Evolutionary conservation across 768 basidiomycete species (phyloP).

Genomic region (Naganishia vaughanmartiniae): DNA sequence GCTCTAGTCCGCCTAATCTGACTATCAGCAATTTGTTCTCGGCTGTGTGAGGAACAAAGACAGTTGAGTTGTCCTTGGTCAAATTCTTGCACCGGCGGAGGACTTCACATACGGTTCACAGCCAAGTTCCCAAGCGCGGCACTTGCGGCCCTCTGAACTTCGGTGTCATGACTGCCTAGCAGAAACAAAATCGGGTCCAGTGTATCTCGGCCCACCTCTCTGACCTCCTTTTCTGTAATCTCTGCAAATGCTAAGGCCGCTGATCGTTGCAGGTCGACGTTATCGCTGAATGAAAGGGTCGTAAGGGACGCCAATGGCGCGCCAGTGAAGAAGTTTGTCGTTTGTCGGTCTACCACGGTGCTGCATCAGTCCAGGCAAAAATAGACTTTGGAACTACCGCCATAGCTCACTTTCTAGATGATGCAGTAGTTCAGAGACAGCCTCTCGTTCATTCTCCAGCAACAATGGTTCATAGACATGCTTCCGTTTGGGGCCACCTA

Average conservation of each 20-base stretch:
- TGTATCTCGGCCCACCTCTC: conserved; percentile 92
- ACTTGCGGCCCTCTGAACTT: conserved; percentile 96
- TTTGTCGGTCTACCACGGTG: conserved; percentile 76
- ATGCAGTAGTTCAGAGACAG: conserved; percentile 93
- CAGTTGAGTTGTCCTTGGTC: neutral
- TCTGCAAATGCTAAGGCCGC: conserved; percentile 98
- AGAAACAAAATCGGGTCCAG: conserved; percentile 97
- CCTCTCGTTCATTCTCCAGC: conserved; percentile 74
- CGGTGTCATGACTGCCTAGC: conserved; percentile 93
- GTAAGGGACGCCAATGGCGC: conserved; percentile 88
- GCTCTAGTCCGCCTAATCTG: conserved; percentile 93
- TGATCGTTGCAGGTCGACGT: conserved; percentile 96
- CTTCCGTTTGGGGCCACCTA: conserved; percentile 47
- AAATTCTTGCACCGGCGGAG: conserved; percentile 32
- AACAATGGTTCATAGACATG: conserved; percentile 52
- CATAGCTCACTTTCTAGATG: conserved; percentile 89
- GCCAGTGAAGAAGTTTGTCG: conserved; percentile 97
- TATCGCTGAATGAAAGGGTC: conserved; percentile 96
- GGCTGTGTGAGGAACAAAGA: conserved; percentile 57
- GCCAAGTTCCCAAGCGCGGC: conserved; percentile 96
- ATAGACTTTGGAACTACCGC: conserved; percentile 23
- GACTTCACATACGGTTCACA: conserved; percentile 75
- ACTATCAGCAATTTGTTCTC: conserved; percentile 99
- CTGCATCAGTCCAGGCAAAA: conserved; percentile 2
- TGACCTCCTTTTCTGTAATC: conserved; percentile 98